Evolutionary conservation across 2,329 filamentous ascomycete genomes (phyloP), one percentile per base, ranked within the genome.

Genomic region (Exophiala bonariae): DNA sequence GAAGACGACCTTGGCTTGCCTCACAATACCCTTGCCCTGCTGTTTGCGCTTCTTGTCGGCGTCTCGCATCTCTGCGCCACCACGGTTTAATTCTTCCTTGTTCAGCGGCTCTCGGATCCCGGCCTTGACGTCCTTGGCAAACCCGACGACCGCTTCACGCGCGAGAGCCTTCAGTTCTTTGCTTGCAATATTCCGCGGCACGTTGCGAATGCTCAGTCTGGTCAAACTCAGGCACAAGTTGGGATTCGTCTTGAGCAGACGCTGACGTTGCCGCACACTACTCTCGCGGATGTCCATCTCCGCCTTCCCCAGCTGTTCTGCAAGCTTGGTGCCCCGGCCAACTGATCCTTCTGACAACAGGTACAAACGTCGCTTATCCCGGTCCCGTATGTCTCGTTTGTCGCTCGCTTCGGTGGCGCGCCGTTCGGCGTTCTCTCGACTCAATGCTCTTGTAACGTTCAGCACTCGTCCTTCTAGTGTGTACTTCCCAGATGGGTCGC

Each of bases 1-100:
- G 62, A 93, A 97, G 30, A 97, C 87, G 44, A 99, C 81, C 75
- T 96, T 99, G 46, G 92, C 87, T 71, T 99, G 93, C 60, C 83
- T 86, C 34, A 99, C 89, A 40, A 99, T 78, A 61, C 85, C 89
- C 64, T 92, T 93, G 44, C 88, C 87, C 67, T 92, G 89, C 56
- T 80, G 73, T 65, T 87, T 95, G 45, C 93, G 82, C 54, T 83
- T 77, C 39, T 80, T 81, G 63, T 99, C 93, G 3, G 89, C 87
- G 50, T 88, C 83, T 59, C 81, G 83, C 75, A 91, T 91, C 39
- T 87, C 84, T 23, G 87, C 84, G 9, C 87, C 86, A 41, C 89
- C 90, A 32, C 93, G 83, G 13, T 81, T 74, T 43, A 88, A 78
- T 66, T 99, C 95, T 61, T 99, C 93, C 63, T 87, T 90, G n/a